Evolutionary conservation across 1,139 yeast species (phyloP), one percentile per base, ranked within the genome.

Genomic region (Taphrina betulina): DNA sequence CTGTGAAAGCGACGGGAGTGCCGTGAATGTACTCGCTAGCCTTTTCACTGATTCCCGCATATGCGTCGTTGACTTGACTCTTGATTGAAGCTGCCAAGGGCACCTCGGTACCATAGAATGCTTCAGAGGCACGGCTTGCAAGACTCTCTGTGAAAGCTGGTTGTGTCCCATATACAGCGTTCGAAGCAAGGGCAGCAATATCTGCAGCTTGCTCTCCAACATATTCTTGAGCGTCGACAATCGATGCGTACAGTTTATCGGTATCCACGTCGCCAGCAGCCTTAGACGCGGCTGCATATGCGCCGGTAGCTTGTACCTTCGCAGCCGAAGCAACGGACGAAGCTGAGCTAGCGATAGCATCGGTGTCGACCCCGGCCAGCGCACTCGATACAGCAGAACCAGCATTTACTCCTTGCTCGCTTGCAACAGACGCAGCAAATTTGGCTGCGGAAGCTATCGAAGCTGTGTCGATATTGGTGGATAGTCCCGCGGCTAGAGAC

Each of bases 301-400:
- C 56, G 19, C 46, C 22, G 23, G 56, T 50, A 17, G 56, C 56
- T 52, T 52, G 56, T 5, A n/a, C 33, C 20, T 42, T 41, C 8
- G 56, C 56, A 1, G 42, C 19, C 29, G 50, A 23, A 12, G 43
- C 50, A 14, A 41, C 54, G 3, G 54, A 50, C 5, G 44, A 29
- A 2, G 46, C 54, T 20, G 46, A 40, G 12, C 40, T 42, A 8
- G 46, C 46, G n/a, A 50, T 19, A 14, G 43, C 54, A 24, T 50
- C 54, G 0, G 43, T 41, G 16, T 50, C 54, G 46, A 50, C 37
- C 23, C 24, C 37, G 14, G 37, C 37, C 22, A 50, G 23, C 33
- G 36, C 44, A 23, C 37, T 42, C 4, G 46, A 40, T 10, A 42
- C 41, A 22, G 45, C 46, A 5, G 54, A 38, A 16, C 46, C 54